Evolutionary conservation across 1,139 yeast genomes (phyloP), one percentile per base, ranked within the genome.

Genomic region (Magnusiomyces paraingens): DNA sequence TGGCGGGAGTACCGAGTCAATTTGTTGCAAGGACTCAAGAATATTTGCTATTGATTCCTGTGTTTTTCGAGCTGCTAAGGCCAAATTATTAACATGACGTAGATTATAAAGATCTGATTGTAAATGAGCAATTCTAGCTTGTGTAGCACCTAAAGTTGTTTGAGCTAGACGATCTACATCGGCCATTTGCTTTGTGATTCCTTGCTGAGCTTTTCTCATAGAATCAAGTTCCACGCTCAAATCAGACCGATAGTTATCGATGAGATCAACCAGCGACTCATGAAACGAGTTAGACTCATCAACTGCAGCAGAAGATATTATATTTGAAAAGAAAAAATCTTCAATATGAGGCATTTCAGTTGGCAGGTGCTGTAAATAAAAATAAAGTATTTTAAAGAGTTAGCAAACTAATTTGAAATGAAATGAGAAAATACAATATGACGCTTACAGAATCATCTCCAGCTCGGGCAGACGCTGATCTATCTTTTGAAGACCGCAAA

Each of bases 1-100:
- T 14, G 50, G 58, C 1, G 68, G 68, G 43, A 67, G 51, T 21
- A 55, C 47, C 15, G 53, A n/a, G 45, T 66, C 69, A 15, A 66
- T 60, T 8, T 55, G 55, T 41, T 57, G 56, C 14, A 64, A 55
- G 26, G 54, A 50, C 12, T 53, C 51, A 15, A 62, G 52, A 5
- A 63, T 53, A 2, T 52, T 42, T 3, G 59, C 51, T 18, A 64
- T 21, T 11, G 57, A 43, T 12, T 57, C 55, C 35, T 58, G 58
- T 2, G 62, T 48, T 17, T 53, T 53, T 15, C 56, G 62, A 1
- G 63, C 59, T 18, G 56, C 52, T 6, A n/a, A 40, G 1, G 61
- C 57, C 32, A 62, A 53, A 32, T 38, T 39, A 4, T 32, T 5
- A n/a, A 45, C 52, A 40, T 44, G 17, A 5, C 45, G 52, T 11